Evolutionary conservation across 2,329 filamentous ascomycete species (phyloP).

Genomic region (Aspergillus spinulosporus): DNA sequence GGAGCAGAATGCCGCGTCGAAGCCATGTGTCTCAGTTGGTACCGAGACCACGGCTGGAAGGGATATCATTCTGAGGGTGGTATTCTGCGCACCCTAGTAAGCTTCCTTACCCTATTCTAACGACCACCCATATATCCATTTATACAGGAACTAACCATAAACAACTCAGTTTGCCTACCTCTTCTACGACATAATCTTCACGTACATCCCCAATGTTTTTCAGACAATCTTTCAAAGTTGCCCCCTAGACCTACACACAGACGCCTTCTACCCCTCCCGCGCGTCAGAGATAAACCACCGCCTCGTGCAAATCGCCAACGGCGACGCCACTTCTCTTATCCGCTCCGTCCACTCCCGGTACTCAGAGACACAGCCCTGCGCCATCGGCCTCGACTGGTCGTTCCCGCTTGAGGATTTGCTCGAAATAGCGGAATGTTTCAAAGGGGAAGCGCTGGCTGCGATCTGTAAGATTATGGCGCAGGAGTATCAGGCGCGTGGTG

Average conservation of each 20-base stretch:
- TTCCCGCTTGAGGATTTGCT: constrained; percentile 76
- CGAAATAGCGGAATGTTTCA: constrained; percentile 76
- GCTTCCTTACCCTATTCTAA: constrained; percentile 5
- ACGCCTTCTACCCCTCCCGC: constrained; percentile 85
- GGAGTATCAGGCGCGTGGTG: constrained; percentile 83
- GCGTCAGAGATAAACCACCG: constrained; percentile 85
- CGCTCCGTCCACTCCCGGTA: constrained; percentile 68
- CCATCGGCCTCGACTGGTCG: constrained; percentile 90
- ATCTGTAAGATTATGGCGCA: constrained; percentile 94
- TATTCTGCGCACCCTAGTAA: constrained; percentile 77
- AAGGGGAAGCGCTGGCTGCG: constrained; percentile 74
- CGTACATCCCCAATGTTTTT: constrained; percentile 94
- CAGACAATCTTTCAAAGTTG: constrained; percentile 94
- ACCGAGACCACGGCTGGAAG: constrained; percentile 82
- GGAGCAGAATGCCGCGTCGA: constrained; percentile 81
- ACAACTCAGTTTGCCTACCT: constrained; percentile 68
- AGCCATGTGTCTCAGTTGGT: constrained; percentile 87
- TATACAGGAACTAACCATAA: no score
- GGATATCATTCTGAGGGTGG: constrained; percentile 92
- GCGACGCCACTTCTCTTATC: constrained; percentile 67
- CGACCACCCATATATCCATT: no score
- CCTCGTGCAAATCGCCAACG: constrained; percentile 84
- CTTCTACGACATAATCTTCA: constrained; percentile 89
- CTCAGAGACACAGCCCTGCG: constrained; percentile 70
- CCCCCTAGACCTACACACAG: constrained; percentile 87